phyloP scores from a whole-genome alignment of 345 rosid genomes.

The Boechera divaricarpa region DNA sequence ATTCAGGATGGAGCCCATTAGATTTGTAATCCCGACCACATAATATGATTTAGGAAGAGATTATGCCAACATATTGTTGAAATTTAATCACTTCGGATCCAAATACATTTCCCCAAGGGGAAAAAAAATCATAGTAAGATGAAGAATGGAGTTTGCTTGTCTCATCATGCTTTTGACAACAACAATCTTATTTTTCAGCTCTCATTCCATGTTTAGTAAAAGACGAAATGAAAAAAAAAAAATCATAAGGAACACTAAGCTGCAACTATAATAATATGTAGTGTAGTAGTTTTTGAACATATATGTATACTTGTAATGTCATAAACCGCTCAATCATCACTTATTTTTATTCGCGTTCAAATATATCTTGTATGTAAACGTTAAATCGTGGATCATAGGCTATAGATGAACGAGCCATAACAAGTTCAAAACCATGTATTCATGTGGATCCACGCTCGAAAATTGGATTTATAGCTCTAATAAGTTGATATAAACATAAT shows the following conservation, averaged over 20 bases:
- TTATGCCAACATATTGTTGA: constrained; percentile 24
- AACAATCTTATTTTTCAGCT: not conserved
- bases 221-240: not conserved
- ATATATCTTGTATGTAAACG: not conserved
- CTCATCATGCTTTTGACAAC: constrained; percentile 35
- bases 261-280: not conserved
- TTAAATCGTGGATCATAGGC: not conserved
- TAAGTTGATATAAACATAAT: not conserved
- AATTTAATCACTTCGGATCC: constrained; percentile 4
- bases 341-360: not conserved
- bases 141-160: constrained; percentile 27
- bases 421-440: constrained; percentile 1
- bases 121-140: not conserved
- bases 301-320: not conserved
- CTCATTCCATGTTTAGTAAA: not conserved
- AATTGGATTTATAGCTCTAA: constrained; percentile 8
- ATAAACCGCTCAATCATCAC: not conserved
- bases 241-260: not conserved
- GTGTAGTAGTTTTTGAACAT: not conserved
- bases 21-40: constrained; percentile 38
- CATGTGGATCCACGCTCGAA: constrained; percentile 18
- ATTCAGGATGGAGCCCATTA: constrained; percentile 26
- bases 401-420: not conserved
- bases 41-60: constrained; percentile 11
- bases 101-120: not conserved